A percentile compares a stretch with the other conserved stretches of the same genome.
These are phyloP conservation scores for Choricystis sp. DNA, from an alignment of 139 green algal genomes.

Conservation along the genomic window DNA sequence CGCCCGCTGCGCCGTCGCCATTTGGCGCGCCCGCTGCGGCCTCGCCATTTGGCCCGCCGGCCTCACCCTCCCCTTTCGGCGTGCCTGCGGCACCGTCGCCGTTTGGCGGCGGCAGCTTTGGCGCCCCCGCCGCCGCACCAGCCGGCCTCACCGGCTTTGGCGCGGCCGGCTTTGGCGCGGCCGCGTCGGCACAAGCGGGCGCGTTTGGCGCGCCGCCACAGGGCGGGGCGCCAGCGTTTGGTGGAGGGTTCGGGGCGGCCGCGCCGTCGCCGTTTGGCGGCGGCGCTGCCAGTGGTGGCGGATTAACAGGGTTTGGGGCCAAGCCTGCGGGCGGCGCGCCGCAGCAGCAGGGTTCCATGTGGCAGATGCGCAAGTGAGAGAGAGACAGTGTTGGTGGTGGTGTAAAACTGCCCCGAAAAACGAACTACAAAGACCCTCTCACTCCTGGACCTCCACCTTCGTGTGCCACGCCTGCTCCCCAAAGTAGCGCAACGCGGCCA, in stretches of 20 bases:
- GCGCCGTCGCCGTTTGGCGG: neutral
- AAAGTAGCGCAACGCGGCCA: slow-evolving; percentile 90
- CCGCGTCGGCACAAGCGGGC: neutral
- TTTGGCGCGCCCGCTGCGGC: neutral
- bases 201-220: neutral
- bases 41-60: too few relatives aligned
- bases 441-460: neutral
- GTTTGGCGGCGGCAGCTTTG: neutral
- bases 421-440: too few relatives aligned
- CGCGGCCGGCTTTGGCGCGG: too few relatives aligned
- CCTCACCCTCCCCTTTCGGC: too few relatives aligned
- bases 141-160: neutral
- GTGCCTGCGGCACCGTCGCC: too few relatives aligned
- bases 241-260: neutral
- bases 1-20: too few relatives aligned
- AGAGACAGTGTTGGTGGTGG: too few relatives aligned
- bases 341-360: neutral
- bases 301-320: neutral
- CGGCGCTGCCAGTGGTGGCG: neutral
- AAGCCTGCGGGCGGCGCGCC: neutral
- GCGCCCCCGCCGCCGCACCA: too few relatives aligned
- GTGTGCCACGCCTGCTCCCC: slow-evolving; percentile 66
- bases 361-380: neutral
- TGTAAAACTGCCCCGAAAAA: too few relatives aligned
- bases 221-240: neutral